Evolutionary conservation across 2,329 filamentous ascomycete species (phyloP).

Genomic region (Alternaria postmessia): DNA sequence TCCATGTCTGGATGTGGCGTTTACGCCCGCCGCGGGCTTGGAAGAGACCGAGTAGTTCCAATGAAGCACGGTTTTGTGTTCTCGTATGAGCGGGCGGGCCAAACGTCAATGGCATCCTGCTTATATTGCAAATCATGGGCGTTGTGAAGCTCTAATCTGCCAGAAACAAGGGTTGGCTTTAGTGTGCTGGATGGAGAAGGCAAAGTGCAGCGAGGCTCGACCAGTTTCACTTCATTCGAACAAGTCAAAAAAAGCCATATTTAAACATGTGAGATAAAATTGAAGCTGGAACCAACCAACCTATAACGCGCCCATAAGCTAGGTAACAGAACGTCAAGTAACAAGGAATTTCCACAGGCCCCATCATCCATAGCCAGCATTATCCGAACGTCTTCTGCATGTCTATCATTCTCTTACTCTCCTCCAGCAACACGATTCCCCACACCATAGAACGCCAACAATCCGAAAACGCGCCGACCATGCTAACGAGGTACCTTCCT

Average conservation of each 20-base stretch:
- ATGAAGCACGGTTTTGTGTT: too few species aligned
- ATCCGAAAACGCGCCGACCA: constrained; percentile 19
- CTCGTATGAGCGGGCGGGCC: too few species aligned
- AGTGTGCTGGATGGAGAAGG: too few species aligned
- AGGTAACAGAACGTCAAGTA: neutral
- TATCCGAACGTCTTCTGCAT: constrained; percentile 7
- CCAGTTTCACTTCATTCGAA: neutral
- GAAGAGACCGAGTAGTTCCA: too few species aligned
- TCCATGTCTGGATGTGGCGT: too few species aligned
- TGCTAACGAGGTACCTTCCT: constrained; percentile 10
- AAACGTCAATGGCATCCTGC: too few species aligned
- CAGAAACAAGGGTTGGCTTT: too few species aligned
- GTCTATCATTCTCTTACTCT: constrained; percentile 1
- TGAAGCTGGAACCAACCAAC: constrained; percentile 7
- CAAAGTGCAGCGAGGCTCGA: neutral
- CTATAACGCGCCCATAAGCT: neutral
- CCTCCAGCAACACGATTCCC: constrained; percentile 8
- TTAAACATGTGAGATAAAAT: constrained; percentile 6
- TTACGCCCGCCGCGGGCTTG: too few species aligned
- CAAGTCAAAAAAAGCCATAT: neutral
- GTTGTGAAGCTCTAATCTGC: too few species aligned
- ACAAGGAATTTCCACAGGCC: neutral
- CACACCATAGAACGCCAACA: constrained; percentile 16
- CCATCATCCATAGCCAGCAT: constrained; percentile 5
- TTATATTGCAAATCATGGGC: too few species aligned